These are phyloP conservation scores for Suaeda aralocaspica DNA, from an alignment of 148 eudicot species.

Conservation along the genomic window DNA sequence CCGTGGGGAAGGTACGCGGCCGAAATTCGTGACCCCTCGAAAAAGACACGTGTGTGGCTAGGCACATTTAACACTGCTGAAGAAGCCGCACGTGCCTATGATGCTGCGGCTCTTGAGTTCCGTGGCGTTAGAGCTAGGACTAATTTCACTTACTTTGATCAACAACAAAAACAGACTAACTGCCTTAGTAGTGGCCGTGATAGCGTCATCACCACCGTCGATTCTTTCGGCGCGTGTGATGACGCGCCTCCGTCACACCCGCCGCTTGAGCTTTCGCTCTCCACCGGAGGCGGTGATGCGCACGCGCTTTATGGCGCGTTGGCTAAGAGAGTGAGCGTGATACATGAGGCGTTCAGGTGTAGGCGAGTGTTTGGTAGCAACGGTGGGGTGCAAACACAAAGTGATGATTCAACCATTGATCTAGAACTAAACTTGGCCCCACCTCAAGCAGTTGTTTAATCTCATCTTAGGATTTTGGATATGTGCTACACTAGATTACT, in stretches of 20 bases:
- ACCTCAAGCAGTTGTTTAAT: constrained; percentile 28
- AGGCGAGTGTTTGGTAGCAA: not conserved
- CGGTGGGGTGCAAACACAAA: not conserved
- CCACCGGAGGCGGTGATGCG: not conserved
- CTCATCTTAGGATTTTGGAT: not conserved
- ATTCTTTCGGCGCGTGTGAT: constrained; percentile 16
- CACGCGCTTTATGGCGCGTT: constrained; percentile 10
- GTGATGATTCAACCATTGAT: constrained; percentile 22
- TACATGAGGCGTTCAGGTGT: constrained; percentile 21
- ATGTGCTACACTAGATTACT: not conserved
- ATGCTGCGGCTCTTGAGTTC: constrained; percentile 33
- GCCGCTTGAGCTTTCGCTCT: constrained; percentile 2
- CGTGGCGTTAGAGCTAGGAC: constrained; percentile 40
- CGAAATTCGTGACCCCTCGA: constrained; percentile 43
- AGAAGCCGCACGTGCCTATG: constrained; percentile 46
- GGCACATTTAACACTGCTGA: constrained; percentile 51
- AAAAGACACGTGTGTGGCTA: constrained; percentile 42
- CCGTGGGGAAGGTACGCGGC: constrained; percentile 54
- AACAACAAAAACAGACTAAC: not conserved
- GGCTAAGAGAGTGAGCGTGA: constrained; percentile 15
- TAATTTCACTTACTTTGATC: constrained; percentile 26
- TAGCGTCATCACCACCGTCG: not conserved
- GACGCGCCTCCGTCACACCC: not conserved
- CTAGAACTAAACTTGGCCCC: constrained; percentile 28
- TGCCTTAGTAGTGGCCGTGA: not conserved